These are phyloP conservation scores for Deuterostichococcus epilithicus DNA, from an alignment of 139 green algal species.

Conservation along the genomic window DNA sequence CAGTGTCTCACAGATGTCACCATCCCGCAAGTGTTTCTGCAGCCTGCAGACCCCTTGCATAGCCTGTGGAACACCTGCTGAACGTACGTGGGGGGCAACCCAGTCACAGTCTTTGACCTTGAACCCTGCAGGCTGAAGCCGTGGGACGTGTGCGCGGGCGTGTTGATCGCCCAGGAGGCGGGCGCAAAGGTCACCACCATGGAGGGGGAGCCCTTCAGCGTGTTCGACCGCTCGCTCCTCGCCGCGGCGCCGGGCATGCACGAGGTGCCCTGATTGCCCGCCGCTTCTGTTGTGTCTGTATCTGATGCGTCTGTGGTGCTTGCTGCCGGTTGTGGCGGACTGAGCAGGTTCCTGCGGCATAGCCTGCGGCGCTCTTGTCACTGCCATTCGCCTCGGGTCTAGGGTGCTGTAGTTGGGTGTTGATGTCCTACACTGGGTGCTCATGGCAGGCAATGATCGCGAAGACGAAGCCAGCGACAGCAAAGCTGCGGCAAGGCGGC, in stretches of 20 bases:
- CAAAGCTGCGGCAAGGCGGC: slow-evolving; percentile 24
- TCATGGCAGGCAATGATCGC: slow-evolving; percentile 24
- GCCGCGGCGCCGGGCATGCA: slow-evolving; percentile 53
- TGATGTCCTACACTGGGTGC: too few species aligned
- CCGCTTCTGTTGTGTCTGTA: too few species aligned
- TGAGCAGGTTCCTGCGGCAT: too few species aligned
- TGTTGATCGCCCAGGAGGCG: slow-evolving; percentile 66
- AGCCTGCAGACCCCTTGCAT: too few species aligned
- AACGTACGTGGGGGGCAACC: neutral
- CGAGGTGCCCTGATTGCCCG: too few species aligned
- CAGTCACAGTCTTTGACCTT: neutral
- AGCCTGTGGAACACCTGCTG: too few species aligned
- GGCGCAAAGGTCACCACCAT: slow-evolving; percentile 70
- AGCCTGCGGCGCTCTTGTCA: neutral
- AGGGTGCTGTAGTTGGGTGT: too few species aligned
- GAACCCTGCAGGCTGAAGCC: slow-evolving; percentile 70
- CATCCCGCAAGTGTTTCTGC: too few species aligned
- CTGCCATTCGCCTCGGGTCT: too few species aligned
- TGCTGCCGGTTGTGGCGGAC: too few species aligned
- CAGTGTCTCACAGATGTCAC: too few species aligned
- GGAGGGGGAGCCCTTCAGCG: slow-evolving; percentile 62
- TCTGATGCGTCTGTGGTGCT: too few species aligned
- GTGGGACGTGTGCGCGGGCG: slow-evolving; percentile 68
- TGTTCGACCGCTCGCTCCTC: slow-evolving; percentile 63
- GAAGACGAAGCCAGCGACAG: slow-evolving; percentile 27